Evolutionary conservation across 805 yeast species (phyloP).

Genomic region (Sungouiella blattae): DNA sequence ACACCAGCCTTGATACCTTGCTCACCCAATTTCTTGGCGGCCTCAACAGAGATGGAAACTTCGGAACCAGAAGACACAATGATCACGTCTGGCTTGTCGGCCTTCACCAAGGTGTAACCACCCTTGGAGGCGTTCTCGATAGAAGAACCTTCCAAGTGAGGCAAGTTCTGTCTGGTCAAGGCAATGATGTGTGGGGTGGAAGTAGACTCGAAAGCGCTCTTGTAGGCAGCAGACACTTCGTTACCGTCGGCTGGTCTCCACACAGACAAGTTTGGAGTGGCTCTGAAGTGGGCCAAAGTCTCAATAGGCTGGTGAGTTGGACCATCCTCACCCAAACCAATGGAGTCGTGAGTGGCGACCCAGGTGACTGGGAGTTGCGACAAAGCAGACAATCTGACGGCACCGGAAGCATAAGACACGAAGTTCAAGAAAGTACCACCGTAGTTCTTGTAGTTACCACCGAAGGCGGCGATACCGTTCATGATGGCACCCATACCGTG

Average conservation of each 20-base stretch:
- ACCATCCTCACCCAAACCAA: constrained; percentile 91
- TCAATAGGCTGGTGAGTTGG: constrained; percentile 94
- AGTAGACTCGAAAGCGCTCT: constrained; percentile 56
- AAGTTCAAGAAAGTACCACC: constrained; percentile 99
- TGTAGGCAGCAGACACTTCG: constrained; percentile 81
- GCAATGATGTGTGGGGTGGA: constrained; percentile 74
- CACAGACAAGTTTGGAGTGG: constrained; percentile 74
- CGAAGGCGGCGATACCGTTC: constrained; percentile 94
- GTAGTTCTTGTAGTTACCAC: constrained; percentile 81
- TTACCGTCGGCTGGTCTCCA: constrained; percentile 96
- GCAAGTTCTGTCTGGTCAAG: constrained; percentile 80
- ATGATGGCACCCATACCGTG: constrained; percentile 98
- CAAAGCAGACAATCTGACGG: constrained; percentile 78
- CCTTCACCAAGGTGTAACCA: constrained; percentile 73
- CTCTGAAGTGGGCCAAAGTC: constrained; percentile 83
- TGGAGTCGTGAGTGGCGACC: constrained; percentile 89
- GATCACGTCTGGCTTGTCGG: constrained; percentile 63
- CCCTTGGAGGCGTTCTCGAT: constrained; percentile 92
- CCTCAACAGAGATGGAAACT: constrained; percentile 77
- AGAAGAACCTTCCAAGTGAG: constrained; percentile 90
- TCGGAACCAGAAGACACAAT: constrained; percentile 94
- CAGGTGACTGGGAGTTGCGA: constrained; percentile 81
- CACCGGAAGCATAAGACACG: constrained; percentile 79
- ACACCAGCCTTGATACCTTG: constrained; percentile 73
- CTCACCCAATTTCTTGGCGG: constrained; percentile 66